Evolutionary conservation across 1,284 basidiomycete genomes (phyloP).

Genomic region (Fereydounia khargensis): DNA sequence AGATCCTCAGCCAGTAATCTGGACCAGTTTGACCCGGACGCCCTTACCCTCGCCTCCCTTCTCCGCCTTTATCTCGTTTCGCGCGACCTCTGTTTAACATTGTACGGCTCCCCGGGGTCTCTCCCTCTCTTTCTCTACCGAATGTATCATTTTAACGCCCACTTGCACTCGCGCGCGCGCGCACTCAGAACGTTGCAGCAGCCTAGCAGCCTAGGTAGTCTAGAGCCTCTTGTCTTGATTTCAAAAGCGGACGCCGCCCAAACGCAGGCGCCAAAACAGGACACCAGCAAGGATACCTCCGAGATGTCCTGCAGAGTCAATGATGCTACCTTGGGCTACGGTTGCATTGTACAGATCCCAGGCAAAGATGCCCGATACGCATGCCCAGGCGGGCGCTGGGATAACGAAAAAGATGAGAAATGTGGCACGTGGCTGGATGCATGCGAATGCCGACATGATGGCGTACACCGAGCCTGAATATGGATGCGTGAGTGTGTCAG

Average conservation of each 20-base stretch:
- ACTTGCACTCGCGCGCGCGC: too few species aligned
- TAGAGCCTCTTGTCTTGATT: too few species aligned
- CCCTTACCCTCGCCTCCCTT: too few species aligned
- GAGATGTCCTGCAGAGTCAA: slow-evolving; percentile 76
- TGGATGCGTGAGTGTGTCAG: too few species aligned
- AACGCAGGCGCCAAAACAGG: slow-evolving; percentile 26
- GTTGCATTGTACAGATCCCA: slow-evolving; percentile 66
- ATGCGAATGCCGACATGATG: slow-evolving; percentile 70
- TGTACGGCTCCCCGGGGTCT: too few species aligned
- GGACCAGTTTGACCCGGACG: too few species aligned
- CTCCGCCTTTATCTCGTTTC: too few species aligned
- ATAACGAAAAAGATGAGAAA: slow-evolving; percentile 73
- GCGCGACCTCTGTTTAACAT: too few species aligned
- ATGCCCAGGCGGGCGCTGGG: slow-evolving; percentile 78
- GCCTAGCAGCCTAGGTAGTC: too few species aligned
- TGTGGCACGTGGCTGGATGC: slow-evolving; percentile 67
- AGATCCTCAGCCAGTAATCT: slow-evolving; percentile 69
- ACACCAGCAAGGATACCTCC: slow-evolving; percentile 73
- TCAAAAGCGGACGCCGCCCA: slow-evolving; percentile 9
- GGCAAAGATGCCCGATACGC: slow-evolving; percentile 71
- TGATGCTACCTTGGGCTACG: slow-evolving; percentile 59
- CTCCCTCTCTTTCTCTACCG: too few species aligned
- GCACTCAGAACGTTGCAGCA: too few species aligned
- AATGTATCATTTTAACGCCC: too few species aligned
- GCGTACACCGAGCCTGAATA: slow-evolving; percentile 63